A percentile compares a stretch with the other conserved stretches of the same genome.
Evolutionary conservation across 495 filamentous ascomycete species (phyloP).

Genomic region (Penicillium atrosanguineum): DNA sequence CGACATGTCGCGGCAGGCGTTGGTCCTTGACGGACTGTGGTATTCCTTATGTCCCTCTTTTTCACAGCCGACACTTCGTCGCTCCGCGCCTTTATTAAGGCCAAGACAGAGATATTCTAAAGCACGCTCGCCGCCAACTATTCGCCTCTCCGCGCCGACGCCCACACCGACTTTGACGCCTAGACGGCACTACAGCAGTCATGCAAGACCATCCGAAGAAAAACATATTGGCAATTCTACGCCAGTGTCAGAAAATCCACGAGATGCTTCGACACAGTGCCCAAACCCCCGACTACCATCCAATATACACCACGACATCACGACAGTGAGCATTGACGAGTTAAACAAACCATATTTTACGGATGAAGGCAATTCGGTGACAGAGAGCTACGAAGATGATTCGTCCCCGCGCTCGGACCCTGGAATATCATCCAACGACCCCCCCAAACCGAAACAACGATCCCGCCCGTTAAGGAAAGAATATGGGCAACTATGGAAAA

Average conservation of each 20-base stretch:
- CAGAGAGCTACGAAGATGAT: no score
- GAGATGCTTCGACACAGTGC: neutral
- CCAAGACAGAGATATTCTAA: conserved; percentile 12
- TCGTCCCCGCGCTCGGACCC: no score
- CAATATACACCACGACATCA: neutral
- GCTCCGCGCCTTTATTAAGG: conserved; percentile 7
- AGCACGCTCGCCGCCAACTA: conserved; percentile 1
- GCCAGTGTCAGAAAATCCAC: neutral
- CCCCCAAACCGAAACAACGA: no score
- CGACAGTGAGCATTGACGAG: neutral
- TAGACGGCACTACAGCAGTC: conserved; percentile 26
- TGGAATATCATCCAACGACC: no score
- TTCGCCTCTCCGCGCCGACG: conserved; percentile 3
- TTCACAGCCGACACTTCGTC: conserved; percentile 16
- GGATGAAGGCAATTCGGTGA: no score
- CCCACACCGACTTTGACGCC: conserved; percentile 2
- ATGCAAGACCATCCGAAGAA: neutral
- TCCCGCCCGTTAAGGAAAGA: neutral
- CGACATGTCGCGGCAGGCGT: conserved; percentile 46
- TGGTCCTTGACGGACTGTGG: conserved; percentile 63
- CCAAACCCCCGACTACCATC: neutral
- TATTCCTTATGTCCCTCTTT: conserved; percentile 64
- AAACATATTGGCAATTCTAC: neutral
- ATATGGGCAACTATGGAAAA: neutral
- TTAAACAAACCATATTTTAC: no score